These are phyloP conservation scores for Lachnellula subtilissima DNA, from an alignment of 2,329 filamentous ascomycete genomes.

Conservation along the genomic window DNA sequence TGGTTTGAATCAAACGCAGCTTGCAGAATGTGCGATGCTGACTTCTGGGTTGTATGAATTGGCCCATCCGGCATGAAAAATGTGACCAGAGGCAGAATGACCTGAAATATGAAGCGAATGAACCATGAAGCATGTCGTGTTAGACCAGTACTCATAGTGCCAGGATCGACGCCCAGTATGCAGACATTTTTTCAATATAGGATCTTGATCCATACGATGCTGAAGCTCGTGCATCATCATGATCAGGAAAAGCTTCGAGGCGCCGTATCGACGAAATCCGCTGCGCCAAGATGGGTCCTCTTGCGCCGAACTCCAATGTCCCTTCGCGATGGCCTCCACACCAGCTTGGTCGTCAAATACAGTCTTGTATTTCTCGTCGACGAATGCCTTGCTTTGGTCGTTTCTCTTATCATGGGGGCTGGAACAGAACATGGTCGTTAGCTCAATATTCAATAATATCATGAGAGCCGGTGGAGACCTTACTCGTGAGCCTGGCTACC, in stretches of 20 bases:
- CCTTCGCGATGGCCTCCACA: conserved; percentile 5
- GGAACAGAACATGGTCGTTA: not conserved
- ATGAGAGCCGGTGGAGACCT: conserved; percentile 3
- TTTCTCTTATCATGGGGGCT: conserved; percentile 5
- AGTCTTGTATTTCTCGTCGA: conserved; percentile 2
- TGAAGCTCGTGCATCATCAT: conserved; percentile 11
- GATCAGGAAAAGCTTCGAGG: conserved; percentile 4
- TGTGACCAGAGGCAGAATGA: conserved; percentile 22
- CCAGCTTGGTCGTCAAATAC: not conserved
- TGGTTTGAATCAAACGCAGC: conserved; percentile 30
- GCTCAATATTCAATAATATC: not conserved
- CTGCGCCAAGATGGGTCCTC: conserved; percentile 4
- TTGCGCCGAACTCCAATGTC: conserved; percentile 2
- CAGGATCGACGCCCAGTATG: conserved; percentile 37
- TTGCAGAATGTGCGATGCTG: conserved; percentile 31
- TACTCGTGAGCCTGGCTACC: conserved; percentile 33
- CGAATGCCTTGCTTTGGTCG: not conserved
- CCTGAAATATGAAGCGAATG: conserved; percentile 23
- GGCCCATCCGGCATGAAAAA: conserved; percentile 31
- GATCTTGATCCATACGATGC: conserved; percentile 23
- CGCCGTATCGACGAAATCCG: conserved; percentile 10
- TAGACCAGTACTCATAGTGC: conserved; percentile 34
- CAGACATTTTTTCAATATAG: conserved; percentile 32
- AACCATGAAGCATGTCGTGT: conserved; percentile 23
- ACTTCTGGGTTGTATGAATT: conserved; percentile 31